Evolutionary conservation across 1,139 yeast species (phyloP).

Genomic region (Lodderomyces jiufengensis): DNA sequence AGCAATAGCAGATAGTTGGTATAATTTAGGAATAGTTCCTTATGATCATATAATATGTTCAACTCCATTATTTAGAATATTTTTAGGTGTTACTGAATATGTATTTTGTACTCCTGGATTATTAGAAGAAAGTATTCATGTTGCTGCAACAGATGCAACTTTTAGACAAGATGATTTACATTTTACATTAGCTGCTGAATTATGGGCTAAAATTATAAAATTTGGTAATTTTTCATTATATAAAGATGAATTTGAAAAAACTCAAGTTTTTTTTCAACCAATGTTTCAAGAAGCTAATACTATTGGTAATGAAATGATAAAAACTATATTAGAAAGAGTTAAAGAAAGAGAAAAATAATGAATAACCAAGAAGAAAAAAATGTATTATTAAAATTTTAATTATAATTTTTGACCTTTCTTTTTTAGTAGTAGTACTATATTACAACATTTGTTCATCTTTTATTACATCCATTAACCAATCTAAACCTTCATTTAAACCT

Average conservation of each 20-base stretch:
- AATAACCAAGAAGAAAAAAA: neutral
- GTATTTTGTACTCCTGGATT: constrained; percentile 80
- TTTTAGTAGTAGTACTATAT: neutral
- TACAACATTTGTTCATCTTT: constrained; percentile 75
- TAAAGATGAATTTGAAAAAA: constrained; percentile 65
- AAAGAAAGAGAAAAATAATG: constrained; percentile 30
- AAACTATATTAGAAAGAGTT: constrained; percentile 64
- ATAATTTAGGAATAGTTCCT: constrained; percentile 76
- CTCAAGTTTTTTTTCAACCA: constrained; percentile 77
- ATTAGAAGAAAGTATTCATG: constrained; percentile 73
- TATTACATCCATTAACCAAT: constrained; percentile 95
- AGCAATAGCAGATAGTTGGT: constrained; percentile 95
- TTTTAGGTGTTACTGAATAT: constrained; percentile 91
- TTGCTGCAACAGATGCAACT: constrained; percentile 60
- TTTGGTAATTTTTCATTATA: constrained; percentile 76
- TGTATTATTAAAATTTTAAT: neutral
- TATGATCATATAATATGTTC: constrained; percentile 97
- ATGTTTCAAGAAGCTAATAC: constrained; percentile 86
- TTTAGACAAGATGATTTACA: constrained; percentile 86
- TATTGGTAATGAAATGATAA: constrained; percentile 94
- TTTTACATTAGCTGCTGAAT: constrained; percentile 74
- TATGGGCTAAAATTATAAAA: constrained; percentile 81
- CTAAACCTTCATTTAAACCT: constrained; percentile 92
- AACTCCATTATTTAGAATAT: constrained; percentile 85
- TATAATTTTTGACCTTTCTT: neutral